A percentile compares a stretch with the other conserved stretches of the same genome.
phyloP scores from a whole-genome alignment of 2,329 filamentous ascomycete species.

The Scedosporium aurantiacum region DNA sequence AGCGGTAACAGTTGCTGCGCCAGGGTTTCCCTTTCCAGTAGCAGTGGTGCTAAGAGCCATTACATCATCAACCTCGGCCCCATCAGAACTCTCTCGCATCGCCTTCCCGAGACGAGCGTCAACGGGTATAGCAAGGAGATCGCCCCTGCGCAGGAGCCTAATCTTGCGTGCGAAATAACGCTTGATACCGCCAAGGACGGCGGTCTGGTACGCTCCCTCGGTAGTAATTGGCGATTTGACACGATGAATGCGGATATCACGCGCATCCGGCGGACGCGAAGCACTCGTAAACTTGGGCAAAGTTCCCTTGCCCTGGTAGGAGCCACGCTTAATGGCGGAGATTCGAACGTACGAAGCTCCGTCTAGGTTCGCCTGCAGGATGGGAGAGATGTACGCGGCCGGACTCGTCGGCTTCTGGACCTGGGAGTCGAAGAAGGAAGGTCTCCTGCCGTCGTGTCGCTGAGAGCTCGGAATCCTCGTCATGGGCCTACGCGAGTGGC shows the following conservation, averaged over 20 bases:
- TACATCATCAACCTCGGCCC: constrained; percentile 61
- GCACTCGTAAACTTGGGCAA: constrained; percentile 45
- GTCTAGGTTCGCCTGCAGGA: constrained; percentile 77
- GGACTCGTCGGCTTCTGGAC: constrained; percentile 48
- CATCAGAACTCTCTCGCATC: constrained; percentile 60
- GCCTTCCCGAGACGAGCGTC: constrained; percentile 76
- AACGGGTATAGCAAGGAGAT: constrained; percentile 79
- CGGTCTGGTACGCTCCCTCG: constrained; percentile 74
- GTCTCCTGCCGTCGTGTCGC: constrained; percentile 35
- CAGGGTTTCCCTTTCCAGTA: constrained; percentile 19
- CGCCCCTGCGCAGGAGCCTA: constrained; percentile 73
- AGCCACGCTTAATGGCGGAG: constrained; percentile 50
- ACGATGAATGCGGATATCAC: constrained; percentile 78
- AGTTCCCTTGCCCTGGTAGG: constrained; percentile 38
- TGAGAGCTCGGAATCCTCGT: constrained; percentile 48
- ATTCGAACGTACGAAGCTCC: constrained; percentile 69
- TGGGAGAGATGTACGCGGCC: constrained; percentile 66
- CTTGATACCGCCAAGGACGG: constrained; percentile 77
- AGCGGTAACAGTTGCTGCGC: constrained; percentile 32
- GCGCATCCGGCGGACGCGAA: constrained; percentile 46
- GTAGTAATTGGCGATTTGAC: constrained; percentile 82
- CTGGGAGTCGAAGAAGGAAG: constrained; percentile 59
- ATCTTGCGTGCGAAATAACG: constrained; percentile 76
- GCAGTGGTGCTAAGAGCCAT: constrained; percentile 37
- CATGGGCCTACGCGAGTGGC: constrained; percentile 49